Evolutionary conservation across 2,329 filamentous ascomycete species (phyloP), one percentile per base, ranked within the genome.

Genomic region (Pseudogymnoascus sp.): DNA sequence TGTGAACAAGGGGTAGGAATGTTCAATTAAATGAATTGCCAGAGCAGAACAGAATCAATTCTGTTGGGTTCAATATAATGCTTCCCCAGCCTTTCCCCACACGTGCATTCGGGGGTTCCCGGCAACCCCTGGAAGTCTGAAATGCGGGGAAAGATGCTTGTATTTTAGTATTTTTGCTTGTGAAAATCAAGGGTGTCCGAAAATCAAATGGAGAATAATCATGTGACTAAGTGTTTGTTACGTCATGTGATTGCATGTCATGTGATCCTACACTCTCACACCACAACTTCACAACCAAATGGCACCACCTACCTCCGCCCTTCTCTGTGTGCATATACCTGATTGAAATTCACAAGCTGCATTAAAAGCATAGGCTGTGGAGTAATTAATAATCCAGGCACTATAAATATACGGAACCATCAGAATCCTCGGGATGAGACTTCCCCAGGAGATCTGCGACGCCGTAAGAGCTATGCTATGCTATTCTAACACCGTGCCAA

Each of bases 111-210:
- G 49, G 49, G 49, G 49, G 28, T 33, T 55, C 49, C 16, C 49
- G 49, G 28, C 11, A 2, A 3, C 25, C 25, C 49, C 28, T 33
- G 7, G 49, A 42, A 30, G 28, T 16, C n/a, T 55, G 28, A 33
- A 55, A 55, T 55, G 49, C 49, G 49, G 49, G 49, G 49, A 55
- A 52, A 33, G n/a, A 55, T 33, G 49, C 49, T 19, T 55, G 49
- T 55, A 55, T 6, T 33, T 30, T 33, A 12, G 49, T 33, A 11
- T 19, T 16, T 52, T 55, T 33, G 49, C 49, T 33, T 55, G 49
- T 55, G 49, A 55, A 45, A 19, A 19, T 19, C 19, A 19, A 19
- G 19, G 19, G 19, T 19, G 19, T 1, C 19, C 19, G 19, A 19
- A 19, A 19, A 42, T 39, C 36, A n/a, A 16, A 16, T 19, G 5